phyloP scores from a whole-genome alignment of 2,329 filamentous ascomycete genomes.

The Knufia petricola region DNA sequence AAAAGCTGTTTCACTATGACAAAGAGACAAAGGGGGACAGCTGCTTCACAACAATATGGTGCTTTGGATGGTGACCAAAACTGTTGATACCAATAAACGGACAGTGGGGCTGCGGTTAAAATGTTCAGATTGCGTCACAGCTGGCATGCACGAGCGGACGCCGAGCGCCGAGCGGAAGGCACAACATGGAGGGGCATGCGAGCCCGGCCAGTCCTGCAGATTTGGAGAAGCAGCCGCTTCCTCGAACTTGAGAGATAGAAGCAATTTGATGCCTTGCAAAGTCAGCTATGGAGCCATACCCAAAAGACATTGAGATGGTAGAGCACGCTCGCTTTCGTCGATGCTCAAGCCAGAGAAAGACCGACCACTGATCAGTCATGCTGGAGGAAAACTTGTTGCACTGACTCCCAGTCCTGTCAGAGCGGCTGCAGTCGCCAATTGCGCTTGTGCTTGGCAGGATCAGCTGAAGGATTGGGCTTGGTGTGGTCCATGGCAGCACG shows the following conservation, averaged over 20 bases:
- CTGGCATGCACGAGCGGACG: too few species aligned
- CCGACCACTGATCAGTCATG: too few species aligned
- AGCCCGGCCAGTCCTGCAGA: too few species aligned
- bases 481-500: constrained; percentile 1
- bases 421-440: not conserved
- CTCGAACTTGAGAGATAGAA: too few species aligned
- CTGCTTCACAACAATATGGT: not conserved
- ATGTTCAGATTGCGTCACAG: not conserved
- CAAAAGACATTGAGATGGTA: not conserved
- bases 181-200: too few species aligned
- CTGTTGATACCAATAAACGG: not conserved
- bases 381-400: too few species aligned
- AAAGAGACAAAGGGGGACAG: not conserved
- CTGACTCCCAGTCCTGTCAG: too few species aligned
- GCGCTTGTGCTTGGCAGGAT: constrained; percentile 6
- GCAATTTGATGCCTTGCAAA: too few species aligned
- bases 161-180: too few species aligned
- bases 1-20: not conserved
- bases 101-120: not conserved
- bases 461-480: not conserved
- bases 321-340: not conserved
- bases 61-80: not conserved
- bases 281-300: not conserved
- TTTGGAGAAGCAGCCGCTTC: too few species aligned
- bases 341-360: too few species aligned